Base-by-base conservation (phyloP, 2,329 filamentous ascomycete genomes). In the Penicillium brasilianum region DNA sequence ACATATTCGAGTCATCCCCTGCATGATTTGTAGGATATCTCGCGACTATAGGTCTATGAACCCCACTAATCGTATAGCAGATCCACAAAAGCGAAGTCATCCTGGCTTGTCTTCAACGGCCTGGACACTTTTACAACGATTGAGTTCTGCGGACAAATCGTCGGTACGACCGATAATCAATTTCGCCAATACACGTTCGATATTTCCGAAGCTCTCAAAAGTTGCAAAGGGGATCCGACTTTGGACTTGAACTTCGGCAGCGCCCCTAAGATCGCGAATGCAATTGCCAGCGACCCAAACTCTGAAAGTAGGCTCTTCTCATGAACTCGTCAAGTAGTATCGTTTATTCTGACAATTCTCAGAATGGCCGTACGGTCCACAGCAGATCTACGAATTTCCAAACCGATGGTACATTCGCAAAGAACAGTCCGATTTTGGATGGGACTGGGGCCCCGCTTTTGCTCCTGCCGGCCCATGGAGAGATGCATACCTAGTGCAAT, bases 391-490 rank as follows among this genome's bases (percentile, higher is more conserved):
- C 59, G 84, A 87, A 62, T 85, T 85, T 52, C 71, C 77, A 0
- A 83, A 86, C 59, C 78, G 83, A 7, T 80, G 82, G 70, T 87
- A 84, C 62, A 83, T 88, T 37, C 80, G 86, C 32, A 88, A 88
- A 68, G 82, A 88, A 68, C 84, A 88, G 69, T 84, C 79, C 8
- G 85, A 88, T 69, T 88, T 88, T 70, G 87, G 87, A 1, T 89
- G 86, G 87, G 86, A 88, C 61, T 87, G 85, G 85, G 84, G 84
- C 10, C 85, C 84, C 10, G 84, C 83, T 0, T 87, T 88, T 69
- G 79, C 82, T n/a, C 85, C 87, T 0, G 83, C 84, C n/a, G 87
- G 87, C 2, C 83, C 86, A 7, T 89, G 86, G 87, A 80, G 84
- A 63, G 83, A 85, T 44, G 85, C 84, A 1, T 86, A 82, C 69